A percentile compares a stretch with the other conserved stretches of the same genome.
These are phyloP conservation scores for Mycena leptocephala DNA, from an alignment of 768 basidiomycete species.

Conservation along the genomic window DNA sequence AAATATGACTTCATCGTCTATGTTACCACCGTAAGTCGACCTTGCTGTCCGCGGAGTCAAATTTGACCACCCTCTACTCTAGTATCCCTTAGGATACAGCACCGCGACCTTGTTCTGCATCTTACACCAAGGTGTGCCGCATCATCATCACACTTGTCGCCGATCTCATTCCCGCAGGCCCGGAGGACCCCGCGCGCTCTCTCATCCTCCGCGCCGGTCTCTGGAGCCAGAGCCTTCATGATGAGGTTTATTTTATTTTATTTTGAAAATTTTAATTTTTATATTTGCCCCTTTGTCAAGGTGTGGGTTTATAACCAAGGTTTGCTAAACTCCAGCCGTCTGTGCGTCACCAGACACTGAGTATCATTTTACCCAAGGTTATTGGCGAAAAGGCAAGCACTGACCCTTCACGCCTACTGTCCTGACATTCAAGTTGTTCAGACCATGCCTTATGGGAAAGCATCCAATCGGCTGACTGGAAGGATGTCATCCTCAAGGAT, in stretches of 20 bases:
- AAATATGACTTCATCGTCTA: conserved; percentile 72
- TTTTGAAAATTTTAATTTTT: too few species aligned
- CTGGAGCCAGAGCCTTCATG: conserved; percentile 68
- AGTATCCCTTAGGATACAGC: conserved; percentile 53
- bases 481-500: conserved; percentile 81
- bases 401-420: too few species aligned
- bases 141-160: neutral
- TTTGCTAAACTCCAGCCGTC: too few species aligned
- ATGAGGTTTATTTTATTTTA: too few species aligned
- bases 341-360: too few species aligned
- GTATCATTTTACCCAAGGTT: too few species aligned
- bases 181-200: conserved; percentile 65
- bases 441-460: conserved; percentile 73
- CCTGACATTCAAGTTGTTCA: too few species aligned
- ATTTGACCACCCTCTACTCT: neutral
- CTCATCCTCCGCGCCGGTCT: conserved; percentile 70
- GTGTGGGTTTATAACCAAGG: conserved; percentile 86
- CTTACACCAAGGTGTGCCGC: conserved; percentile 70
- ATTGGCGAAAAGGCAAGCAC: conserved; percentile 82
- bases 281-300: too few species aligned
- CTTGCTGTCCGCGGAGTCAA: neutral
- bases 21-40: conserved; percentile 60
- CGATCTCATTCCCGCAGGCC: conserved; percentile 43
- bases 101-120: conserved; percentile 60
- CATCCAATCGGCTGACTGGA: conserved; percentile 79